These are phyloP conservation scores for Sclerotinia minor DNA, from an alignment of 2,329 filamentous ascomycete genomes.

Conservation along the genomic window DNA sequence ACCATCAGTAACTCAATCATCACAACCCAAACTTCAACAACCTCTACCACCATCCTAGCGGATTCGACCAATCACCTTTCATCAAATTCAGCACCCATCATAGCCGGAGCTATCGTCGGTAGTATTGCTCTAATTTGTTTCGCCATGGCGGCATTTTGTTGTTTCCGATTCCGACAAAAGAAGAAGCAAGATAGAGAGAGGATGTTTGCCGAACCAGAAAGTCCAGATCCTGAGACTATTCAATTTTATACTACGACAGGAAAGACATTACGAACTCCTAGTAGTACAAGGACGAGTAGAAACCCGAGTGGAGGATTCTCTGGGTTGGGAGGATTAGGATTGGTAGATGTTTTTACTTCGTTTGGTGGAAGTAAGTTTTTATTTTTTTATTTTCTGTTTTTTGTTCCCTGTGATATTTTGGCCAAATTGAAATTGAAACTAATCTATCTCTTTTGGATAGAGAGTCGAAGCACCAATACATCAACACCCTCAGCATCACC, in stretches of 20 bases:
- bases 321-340: not conserved
- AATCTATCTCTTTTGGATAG: not conserved
- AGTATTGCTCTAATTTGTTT: conserved; percentile 13
- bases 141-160: conserved; percentile 17
- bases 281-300: not conserved
- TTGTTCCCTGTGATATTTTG: not conserved
- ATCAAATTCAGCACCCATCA: conserved; percentile 10
- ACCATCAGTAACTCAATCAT: not conserved
- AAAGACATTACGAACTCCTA: conserved; percentile 5
- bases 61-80: not conserved
- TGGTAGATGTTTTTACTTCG: conserved; percentile 14
- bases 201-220: conserved; percentile 4
- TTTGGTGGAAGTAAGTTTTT: conserved; percentile 20
- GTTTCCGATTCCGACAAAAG: conserved; percentile 19
- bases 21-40: not conserved
- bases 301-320: not conserved
- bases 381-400: not conserved
- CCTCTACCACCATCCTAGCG: not conserved
- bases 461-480: not conserved
- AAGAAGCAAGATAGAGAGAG: conserved; percentile 17
- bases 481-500: not conserved
- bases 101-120: not conserved
- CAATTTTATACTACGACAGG: conserved; percentile 19
- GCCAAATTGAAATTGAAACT: not conserved
- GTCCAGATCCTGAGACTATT: conserved; percentile 1